Percentiles rank a stretch among this genome's conserved stretches.
These are phyloP conservation scores for Pterocarpus macrocarpus DNA, from an alignment of 306 rosid genomes.

Conservation along the genomic window DNA sequence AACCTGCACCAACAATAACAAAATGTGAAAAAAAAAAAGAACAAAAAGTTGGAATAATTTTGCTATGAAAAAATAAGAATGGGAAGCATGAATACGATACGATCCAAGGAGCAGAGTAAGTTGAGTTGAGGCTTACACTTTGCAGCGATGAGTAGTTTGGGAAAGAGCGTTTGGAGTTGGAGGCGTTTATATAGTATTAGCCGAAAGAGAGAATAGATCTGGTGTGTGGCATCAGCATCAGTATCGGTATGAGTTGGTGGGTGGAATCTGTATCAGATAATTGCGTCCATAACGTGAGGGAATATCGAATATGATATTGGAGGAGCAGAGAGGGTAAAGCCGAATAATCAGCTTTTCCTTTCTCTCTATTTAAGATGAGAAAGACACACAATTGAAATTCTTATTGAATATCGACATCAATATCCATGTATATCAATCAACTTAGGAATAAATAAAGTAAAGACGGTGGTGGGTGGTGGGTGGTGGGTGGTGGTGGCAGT, in stretches of 20 bases:
- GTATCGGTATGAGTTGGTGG: background rate
- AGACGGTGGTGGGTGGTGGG: too few species aligned
- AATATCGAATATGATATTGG: background rate
- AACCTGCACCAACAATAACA: slow-evolving; percentile 46
- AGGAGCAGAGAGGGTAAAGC: background rate
- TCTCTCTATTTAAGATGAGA: background rate
- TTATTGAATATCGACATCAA: background rate
- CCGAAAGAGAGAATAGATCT: slow-evolving; percentile 30
- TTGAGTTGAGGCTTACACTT: background rate
- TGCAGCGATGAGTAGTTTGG: background rate
- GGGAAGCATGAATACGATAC: background rate
- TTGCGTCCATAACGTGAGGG: background rate
- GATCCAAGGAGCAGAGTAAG: slow-evolving; percentile 32
- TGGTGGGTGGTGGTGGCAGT: too few species aligned
- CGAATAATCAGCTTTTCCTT: background rate
- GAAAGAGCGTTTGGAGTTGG: background rate
- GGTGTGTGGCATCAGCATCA: background rate
- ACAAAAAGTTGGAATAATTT: background rate
- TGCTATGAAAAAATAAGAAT: background rate
- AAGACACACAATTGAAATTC: background rate
- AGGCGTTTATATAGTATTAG: background rate
- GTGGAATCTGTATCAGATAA: background rate
- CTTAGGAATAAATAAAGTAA: too few species aligned
- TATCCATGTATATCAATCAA: background rate
- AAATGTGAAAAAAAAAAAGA: too few species aligned